Percentiles rank a stretch among this genome's conserved stretches.
These are phyloP conservation scores for Chlorella sp. DNA, from an alignment of 139 green algal species.

Conservation along the genomic window DNA sequence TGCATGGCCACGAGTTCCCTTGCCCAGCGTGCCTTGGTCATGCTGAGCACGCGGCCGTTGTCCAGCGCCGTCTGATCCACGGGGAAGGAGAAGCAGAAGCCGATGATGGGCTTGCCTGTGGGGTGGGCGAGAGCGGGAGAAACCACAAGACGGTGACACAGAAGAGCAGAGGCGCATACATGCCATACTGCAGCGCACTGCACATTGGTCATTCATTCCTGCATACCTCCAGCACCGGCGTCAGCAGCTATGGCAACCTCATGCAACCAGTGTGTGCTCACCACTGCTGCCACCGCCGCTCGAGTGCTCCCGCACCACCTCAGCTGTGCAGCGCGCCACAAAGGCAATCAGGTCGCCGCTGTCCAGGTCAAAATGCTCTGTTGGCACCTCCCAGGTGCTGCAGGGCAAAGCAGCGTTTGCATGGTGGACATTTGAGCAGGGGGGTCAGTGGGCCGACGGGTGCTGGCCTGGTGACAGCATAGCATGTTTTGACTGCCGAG, in stretches of 20 bases:
- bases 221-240: background rate
- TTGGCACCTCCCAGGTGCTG: conserved; percentile 37
- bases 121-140: too few species aligned
- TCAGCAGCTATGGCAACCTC: background rate
- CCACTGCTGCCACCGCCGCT: conserved; percentile 35
- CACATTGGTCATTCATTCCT: too few species aligned
- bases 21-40: conserved; percentile 80
- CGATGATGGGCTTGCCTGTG: conserved; percentile 62
- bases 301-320: conserved; percentile 37
- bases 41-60: conserved; percentile 82
- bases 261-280: too few species aligned
- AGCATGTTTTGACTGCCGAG: too few species aligned
- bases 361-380: conserved; percentile 44
- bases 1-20: too few species aligned
- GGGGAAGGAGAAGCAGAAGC: conserved; percentile 96
- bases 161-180: too few species aligned
- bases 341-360: conserved; percentile 36
- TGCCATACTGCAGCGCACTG: too few species aligned
- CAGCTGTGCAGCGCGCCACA: conserved; percentile 23
- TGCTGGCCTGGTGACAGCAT: too few species aligned
- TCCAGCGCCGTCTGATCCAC: conserved; percentile 83
- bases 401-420: too few species aligned
- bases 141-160: too few species aligned
- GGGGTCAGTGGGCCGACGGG: too few species aligned
- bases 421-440: too few species aligned